Conservation (phyloP, 2,329 filamentous ascomycete species). For the Ophiocordyceps polyrhachis-furcata region DNA sequence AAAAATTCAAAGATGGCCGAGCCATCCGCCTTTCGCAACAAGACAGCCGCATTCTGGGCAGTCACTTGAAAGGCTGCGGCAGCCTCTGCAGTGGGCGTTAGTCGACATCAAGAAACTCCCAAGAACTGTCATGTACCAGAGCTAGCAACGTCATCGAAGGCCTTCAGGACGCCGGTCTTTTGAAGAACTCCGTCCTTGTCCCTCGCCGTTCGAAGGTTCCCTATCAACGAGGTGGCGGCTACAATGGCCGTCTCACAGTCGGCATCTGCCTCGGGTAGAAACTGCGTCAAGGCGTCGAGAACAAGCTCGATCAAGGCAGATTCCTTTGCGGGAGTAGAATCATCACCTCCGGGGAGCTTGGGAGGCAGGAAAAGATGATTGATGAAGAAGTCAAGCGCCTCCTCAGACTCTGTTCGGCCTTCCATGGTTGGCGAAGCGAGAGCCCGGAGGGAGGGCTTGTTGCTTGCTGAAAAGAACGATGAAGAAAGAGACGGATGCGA, state of each 20-base stretch:
- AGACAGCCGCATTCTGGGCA: constrained; percentile 16
- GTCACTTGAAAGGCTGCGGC: neutral
- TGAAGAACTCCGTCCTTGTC: neutral
- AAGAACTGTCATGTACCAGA: neutral
- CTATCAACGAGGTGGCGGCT: neutral
- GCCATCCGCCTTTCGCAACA: constrained; percentile 7
- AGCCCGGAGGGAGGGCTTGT: too few relatives aligned
- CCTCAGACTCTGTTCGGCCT: neutral
- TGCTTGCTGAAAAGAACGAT: too few relatives aligned
- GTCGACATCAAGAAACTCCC: neutral
- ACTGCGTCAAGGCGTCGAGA: neutral
- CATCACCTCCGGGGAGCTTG: neutral
- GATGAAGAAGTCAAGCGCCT: neutral
- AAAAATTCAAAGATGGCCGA: constrained; percentile 13
- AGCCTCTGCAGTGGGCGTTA: neutral
- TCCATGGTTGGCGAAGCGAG: neutral
- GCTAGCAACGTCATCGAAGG: neutral
- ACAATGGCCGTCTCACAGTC: neutral
- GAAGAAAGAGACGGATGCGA: too few relatives aligned
- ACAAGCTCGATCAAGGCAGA: neutral
- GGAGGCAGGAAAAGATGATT: constrained; percentile 1
- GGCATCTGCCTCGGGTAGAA: neutral
- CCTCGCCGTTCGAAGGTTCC: neutral
- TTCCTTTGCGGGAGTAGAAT: neutral
- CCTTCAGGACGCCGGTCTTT: neutral